Percentiles rank a stretch among this genome's conserved stretches.
These are phyloP conservation scores for Pythium dissimile DNA, from an alignment of 352 stramenopile species.

Conservation along the genomic window DNA sequence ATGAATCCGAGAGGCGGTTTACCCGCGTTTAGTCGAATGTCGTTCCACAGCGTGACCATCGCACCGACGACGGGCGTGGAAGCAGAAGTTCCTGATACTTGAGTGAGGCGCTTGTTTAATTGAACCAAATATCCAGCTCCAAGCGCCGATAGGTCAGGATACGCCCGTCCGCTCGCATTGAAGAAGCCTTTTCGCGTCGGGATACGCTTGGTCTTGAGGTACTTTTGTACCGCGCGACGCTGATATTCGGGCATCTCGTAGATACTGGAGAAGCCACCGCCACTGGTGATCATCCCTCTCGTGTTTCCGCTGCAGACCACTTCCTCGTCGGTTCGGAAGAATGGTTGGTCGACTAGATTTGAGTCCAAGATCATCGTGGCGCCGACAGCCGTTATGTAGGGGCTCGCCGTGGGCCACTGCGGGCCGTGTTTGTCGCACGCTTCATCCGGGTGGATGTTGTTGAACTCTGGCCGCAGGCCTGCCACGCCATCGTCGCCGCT, in stretches of 20 bases:
- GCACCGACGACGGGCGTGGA: constrained; percentile 81
- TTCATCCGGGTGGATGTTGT: constrained; percentile 44
- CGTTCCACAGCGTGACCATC: constrained; percentile 89
- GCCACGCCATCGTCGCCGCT: constrained; percentile 87
- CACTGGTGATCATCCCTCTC: constrained; percentile 74
- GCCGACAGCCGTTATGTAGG: constrained; percentile 90
- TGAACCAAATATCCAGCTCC: constrained; percentile 68
- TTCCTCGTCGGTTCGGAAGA: constrained; percentile 69
- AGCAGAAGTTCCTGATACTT: constrained; percentile 80
- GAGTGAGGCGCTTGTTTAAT: constrained; percentile 41
- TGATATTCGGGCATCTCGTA: constrained; percentile 81
- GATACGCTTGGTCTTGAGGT: constrained; percentile 53
- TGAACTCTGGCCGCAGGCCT: constrained; percentile 62
- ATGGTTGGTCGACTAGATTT: constrained; percentile 32
- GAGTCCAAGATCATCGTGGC: constrained; percentile 70
- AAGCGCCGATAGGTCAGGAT: constrained; percentile 85
- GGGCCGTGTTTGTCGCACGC: constrained; percentile 63
- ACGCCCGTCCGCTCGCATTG: constrained; percentile 80
- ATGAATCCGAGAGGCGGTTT: constrained; percentile 85
- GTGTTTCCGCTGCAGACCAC: constrained; percentile 72
- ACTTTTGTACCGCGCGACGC: constrained; percentile 49
- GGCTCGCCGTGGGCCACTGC: constrained; percentile 77
- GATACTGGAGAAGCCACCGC: constrained; percentile 87
- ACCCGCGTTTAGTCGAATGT: constrained; percentile 70
- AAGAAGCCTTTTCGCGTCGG: constrained; percentile 59